These are phyloP conservation scores for Blastocystis sp. DNA, from an alignment of 352 stramenopile genomes.

Conservation along the genomic window DNA sequence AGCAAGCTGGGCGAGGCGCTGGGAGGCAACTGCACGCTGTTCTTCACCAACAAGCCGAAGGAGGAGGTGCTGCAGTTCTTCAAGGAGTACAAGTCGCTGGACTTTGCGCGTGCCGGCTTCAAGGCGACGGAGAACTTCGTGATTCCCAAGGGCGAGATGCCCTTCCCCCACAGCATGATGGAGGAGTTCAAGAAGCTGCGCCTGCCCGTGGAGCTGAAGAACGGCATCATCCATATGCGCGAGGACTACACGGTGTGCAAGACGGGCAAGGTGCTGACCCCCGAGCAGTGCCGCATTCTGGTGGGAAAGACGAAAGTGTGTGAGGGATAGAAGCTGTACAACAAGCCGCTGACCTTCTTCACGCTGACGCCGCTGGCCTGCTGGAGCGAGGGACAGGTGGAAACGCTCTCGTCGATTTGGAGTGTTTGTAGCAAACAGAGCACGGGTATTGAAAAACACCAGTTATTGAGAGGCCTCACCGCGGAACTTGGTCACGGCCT, in stretches of 20 bases:
- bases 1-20: constrained; percentile 81
- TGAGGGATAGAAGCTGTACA: constrained; percentile 75
- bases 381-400: constrained; percentile 43
- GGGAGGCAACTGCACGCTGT: constrained; percentile 86
- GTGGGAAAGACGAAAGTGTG: constrained; percentile 74
- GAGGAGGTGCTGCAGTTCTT: constrained; percentile 78
- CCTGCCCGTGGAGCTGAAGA: constrained; percentile 91
- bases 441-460: constrained; percentile 58
- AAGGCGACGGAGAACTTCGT: constrained; percentile 78
- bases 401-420: constrained; percentile 23
- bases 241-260: constrained; percentile 68
- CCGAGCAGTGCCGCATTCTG: constrained; percentile 80
- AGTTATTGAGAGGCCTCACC: neutral
- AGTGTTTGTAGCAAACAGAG: constrained; percentile 50
- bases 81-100: constrained; percentile 47
- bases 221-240: constrained; percentile 73
- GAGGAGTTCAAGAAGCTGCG: constrained; percentile 90
- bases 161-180: constrained; percentile 90
- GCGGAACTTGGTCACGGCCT: no score
- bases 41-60: constrained; percentile 86
- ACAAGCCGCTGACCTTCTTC: neutral
- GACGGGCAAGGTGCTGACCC: constrained; percentile 84
- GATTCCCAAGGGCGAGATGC: constrained; percentile 83
- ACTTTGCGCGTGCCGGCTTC: constrained; percentile 55
- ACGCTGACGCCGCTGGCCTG: constrained; percentile 16